Base-by-base conservation (phyloP, 129 eudicot genomes). In the Chrysanthemum seticuspe region DNA sequence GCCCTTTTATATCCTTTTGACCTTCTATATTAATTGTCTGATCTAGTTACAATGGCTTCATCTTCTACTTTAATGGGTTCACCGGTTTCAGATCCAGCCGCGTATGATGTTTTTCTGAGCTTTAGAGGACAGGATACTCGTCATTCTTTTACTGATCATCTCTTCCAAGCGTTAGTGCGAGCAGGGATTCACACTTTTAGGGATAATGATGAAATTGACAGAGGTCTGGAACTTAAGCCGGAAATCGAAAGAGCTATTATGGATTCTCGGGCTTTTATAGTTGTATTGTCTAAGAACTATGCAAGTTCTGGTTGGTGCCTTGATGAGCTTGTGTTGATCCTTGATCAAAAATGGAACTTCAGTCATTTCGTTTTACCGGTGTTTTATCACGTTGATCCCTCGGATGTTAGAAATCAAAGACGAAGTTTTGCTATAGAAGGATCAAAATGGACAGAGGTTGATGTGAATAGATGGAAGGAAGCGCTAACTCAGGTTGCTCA, bases 41-140 rank as follows among this genome's bases (percentile, higher is more conserved):
- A 53, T 53, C n/a, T 19, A 58, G 10, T 15, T 58, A 9, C 27
- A 58, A 58, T 58, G 62, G 63, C 63, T 58, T 58, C 63, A 15
- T 15, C 34, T 57, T 57, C 62, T 15, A 9, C 63, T 58, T 10
- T 19, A 53, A 19, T 13, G 58, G 58, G 58, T 4, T 53, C 58
- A 13, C 8, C 63, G 6, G 27, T 15, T 11, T 25, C 13, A 58
- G 25, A 0, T 58, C 25, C 10, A 15, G 21, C 25, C 7, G 21
- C 27, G 2, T 50, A 50, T 3, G 54, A 50, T 3, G 5, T 31
- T 2, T 31, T 31, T 31, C 0, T 31, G 6, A 31, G 36, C 36
- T 31, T 31, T 3, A 31, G 36, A 31, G 36, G 36, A 2, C 6
- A 31, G 3, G 36, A 31, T 31, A 31, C 36, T 2, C 36, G 36